phyloP scores from a whole-genome alignment of 306 rosid species.

The Trifolium dubium region DNA sequence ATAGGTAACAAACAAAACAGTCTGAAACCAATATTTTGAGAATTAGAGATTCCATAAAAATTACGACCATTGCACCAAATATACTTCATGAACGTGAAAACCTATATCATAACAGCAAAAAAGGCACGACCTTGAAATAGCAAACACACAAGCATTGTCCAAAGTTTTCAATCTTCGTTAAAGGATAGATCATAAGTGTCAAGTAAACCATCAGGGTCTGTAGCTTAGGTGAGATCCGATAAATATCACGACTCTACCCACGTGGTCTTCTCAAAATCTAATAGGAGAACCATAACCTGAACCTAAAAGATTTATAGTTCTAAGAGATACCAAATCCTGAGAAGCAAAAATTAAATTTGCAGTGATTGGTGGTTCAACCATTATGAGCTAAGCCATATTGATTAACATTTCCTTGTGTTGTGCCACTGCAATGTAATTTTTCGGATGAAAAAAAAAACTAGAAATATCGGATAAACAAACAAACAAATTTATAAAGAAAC shows the following conservation, averaged over 20 bases:
- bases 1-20: not conserved
- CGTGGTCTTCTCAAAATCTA: conserved; percentile 13
- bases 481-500: not conserved
- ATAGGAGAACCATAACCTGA: conserved; percentile 12
- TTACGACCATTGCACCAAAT: conserved; percentile 7
- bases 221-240: not conserved
- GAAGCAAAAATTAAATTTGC: conserved; percentile 10
- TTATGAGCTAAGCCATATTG: conserved; percentile 22
- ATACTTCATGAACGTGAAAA: not conserved
- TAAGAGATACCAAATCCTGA: conserved; percentile 7
- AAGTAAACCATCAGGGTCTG: not conserved
- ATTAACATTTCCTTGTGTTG: not conserved
- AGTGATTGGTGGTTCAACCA: conserved; percentile 10
- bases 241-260: not conserved
- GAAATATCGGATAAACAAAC: not conserved
- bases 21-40: conserved; percentile 10
- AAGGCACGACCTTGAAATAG: not conserved
- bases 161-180: not conserved
- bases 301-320: conserved; percentile 7
- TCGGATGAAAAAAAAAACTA: not conserved
- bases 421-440: not conserved
- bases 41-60: conserved; percentile 2
- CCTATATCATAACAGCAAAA: not conserved
- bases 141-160: conserved; percentile 11
- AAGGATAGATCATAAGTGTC: conserved; percentile 5